phyloP scores from a whole-genome alignment of 192 early-diverging fungal genomes.

The Mortierella alpina region DNA sequence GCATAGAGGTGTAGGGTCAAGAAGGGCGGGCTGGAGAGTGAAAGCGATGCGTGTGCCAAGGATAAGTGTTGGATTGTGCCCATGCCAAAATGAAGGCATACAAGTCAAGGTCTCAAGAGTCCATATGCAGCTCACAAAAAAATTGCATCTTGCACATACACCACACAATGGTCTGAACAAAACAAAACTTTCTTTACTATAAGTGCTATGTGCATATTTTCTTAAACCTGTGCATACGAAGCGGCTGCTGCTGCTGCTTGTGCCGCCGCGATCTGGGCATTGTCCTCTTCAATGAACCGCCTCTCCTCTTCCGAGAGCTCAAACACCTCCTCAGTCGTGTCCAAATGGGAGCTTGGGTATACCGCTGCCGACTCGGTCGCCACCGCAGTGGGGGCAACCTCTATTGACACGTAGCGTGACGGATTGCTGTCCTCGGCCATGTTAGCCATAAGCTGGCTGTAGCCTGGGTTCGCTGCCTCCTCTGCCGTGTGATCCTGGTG shows the following conservation, averaged over 20 bases:
- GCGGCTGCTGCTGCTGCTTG: conserved; percentile 7
- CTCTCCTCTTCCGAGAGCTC: conserved; percentile 51
- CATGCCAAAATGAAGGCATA: too few relatives aligned
- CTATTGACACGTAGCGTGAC: neutral
- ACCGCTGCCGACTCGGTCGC: conserved; percentile 28
- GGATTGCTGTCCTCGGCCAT: conserved; percentile 5
- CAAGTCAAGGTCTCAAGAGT: too few relatives aligned
- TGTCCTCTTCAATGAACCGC: conserved; percentile 50
- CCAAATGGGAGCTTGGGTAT: conserved; percentile 33
- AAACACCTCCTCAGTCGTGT: conserved; percentile 25
- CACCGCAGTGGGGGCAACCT: neutral
- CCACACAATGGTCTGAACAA: too few relatives aligned
- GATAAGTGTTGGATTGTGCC: too few relatives aligned
- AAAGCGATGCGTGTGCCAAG: too few relatives aligned
- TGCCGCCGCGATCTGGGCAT: conserved; percentile 30
- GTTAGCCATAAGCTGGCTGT: conserved; percentile 26
- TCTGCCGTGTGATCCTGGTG: conserved; percentile 21
- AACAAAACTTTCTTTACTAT: too few relatives aligned
- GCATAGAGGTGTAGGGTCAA: neutral
- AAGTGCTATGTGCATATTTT: too few relatives aligned
- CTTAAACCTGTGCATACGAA: too few relatives aligned
- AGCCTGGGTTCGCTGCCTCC: conserved; percentile 17
- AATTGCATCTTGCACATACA: too few relatives aligned
- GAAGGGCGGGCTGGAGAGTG: neutral
- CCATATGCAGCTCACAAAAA: too few relatives aligned